phyloP scores from a whole-genome alignment of 306 rosid species.

The Vigna reflexopilosa region DNA sequence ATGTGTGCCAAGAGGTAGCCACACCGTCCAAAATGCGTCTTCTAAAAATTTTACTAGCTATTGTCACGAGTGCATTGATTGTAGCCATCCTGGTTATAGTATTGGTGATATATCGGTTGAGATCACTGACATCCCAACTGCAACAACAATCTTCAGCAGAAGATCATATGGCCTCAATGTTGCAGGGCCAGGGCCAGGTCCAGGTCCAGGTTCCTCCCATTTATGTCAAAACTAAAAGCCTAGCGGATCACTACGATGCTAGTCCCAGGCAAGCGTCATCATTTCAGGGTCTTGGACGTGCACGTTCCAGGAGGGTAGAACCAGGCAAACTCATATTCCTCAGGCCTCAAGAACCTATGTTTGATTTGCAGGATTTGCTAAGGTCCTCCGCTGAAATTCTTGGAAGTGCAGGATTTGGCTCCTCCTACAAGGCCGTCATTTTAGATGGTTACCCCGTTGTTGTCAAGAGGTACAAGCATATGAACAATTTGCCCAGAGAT shows the following conservation, averaged over 20 bases:
- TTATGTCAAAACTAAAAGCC: slow-evolving; percentile 45
- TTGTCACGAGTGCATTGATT: slow-evolving; percentile 42
- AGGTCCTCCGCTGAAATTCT: slow-evolving; percentile 85
- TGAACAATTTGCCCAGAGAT: slow-evolving; percentile 79
- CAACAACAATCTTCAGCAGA: neutral
- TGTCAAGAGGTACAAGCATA: slow-evolving; percentile 88
- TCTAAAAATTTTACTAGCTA: slow-evolving; percentile 48
- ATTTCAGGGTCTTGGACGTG: neutral
- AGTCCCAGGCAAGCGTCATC: slow-evolving; percentile 26
- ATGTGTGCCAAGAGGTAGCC: slow-evolving; percentile 39
- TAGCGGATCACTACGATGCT: slow-evolving; percentile 36
- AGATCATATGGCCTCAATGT: neutral
- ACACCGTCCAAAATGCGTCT: neutral
- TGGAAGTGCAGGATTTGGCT: slow-evolving; percentile 88
- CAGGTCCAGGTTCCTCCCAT: slow-evolving; percentile 11
- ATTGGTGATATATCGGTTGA: slow-evolving; percentile 44
- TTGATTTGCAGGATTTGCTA: slow-evolving; percentile 78
- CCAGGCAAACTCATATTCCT: slow-evolving; percentile 68
- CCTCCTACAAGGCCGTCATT: slow-evolving; percentile 84
- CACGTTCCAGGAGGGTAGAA: slow-evolving; percentile 54
- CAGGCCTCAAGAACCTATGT: slow-evolving; percentile 57
- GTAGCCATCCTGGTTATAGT: slow-evolving; percentile 49
- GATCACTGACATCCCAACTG: neutral
- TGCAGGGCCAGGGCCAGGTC: slow-evolving; percentile 23
- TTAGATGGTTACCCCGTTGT: slow-evolving; percentile 60